Conservation (phyloP, 257 asterid species). For the Thymus mandschuricus region DNA sequence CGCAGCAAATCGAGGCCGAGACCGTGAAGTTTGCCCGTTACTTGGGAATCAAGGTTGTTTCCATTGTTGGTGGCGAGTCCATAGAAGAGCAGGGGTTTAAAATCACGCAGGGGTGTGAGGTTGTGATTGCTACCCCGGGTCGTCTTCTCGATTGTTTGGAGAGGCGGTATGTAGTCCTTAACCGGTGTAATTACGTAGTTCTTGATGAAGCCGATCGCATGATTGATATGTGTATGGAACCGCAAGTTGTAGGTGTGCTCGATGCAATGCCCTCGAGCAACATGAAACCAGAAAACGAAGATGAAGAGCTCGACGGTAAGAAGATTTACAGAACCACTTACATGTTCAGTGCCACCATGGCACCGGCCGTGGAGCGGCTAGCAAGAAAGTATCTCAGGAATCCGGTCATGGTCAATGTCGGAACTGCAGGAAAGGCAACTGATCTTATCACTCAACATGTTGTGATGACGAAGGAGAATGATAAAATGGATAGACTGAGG, state of each 20-base stretch:
- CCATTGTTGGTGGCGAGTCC: constrained; percentile 64
- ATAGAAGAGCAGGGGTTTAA: constrained; percentile 61
- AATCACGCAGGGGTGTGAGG: constrained; percentile 63
- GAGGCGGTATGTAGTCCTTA: constrained; percentile 56
- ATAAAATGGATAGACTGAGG: constrained; percentile 54
- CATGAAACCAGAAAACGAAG: constrained; percentile 67
- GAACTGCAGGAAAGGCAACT: constrained; percentile 68
- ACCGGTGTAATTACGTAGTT: constrained; percentile 63
- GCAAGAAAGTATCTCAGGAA: constrained; percentile 63
- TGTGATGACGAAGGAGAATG: constrained; percentile 57
- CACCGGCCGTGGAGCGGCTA: constrained; percentile 63
- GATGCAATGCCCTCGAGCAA: constrained; percentile 74
- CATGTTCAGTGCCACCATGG: constrained; percentile 72
- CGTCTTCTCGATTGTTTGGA: constrained; percentile 64
- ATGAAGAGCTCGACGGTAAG: constrained; percentile 62
- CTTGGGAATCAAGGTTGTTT: constrained; percentile 59
- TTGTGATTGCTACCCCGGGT: constrained; percentile 65
- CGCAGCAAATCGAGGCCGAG: constrained; percentile 55
- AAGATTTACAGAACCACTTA: constrained; percentile 62
- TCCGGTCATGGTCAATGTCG: constrained; percentile 64
- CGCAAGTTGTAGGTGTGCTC: constrained; percentile 61
- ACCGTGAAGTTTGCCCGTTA: constrained; percentile 53
- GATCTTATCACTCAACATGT: constrained; percentile 58
- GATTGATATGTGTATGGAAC: constrained; percentile 77
- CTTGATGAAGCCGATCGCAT: constrained; percentile 70